Evolutionary conservation across 1,284 basidiomycete species (phyloP).

Genomic region (Boletus albobrunnescens): DNA sequence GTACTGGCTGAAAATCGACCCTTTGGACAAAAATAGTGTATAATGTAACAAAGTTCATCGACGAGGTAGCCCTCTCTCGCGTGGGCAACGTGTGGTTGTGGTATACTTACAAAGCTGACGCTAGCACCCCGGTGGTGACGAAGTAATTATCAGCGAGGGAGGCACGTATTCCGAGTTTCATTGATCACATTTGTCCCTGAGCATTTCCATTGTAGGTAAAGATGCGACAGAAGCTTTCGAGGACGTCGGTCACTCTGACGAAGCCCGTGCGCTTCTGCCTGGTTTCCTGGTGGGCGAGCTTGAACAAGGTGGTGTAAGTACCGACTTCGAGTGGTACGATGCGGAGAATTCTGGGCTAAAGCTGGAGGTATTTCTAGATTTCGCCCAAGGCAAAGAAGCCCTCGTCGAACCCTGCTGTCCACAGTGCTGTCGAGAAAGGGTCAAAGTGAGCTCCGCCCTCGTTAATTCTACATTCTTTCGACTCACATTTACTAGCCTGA

Average conservation of each 20-base stretch:
- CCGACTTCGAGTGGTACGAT: neutral
- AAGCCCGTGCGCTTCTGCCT: constrained; percentile 86
- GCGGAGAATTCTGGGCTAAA: constrained; percentile 1
- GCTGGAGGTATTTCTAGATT: constrained; percentile 5
- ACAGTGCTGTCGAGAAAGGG: constrained; percentile 56
- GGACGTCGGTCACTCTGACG: constrained; percentile 98
- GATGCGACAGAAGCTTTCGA: constrained; percentile 99
- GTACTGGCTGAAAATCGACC: constrained; percentile 26
- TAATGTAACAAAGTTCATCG: constrained; percentile 90
- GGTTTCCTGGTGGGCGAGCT: constrained; percentile 78
- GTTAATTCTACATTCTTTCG: neutral
- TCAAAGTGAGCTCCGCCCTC: constrained; percentile 55
- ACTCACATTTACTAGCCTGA: constrained; percentile 42
- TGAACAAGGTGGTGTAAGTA: constrained; percentile 62
- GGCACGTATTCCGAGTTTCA: constrained; percentile 53
- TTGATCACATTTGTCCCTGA: constrained; percentile 2
- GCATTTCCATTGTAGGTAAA: constrained; percentile 50
- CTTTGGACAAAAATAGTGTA: constrained; percentile 66
- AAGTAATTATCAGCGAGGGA: constrained; percentile 91
- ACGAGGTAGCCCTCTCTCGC: constrained; percentile 72
- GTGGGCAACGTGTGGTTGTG: neutral
- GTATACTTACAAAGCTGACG: constrained; percentile 11
- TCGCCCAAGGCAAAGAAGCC: constrained; percentile 43
- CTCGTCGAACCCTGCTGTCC: constrained; percentile 35
- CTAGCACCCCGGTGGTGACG: constrained; percentile 91